Base-by-base conservation (phyloP, 306 rosid species). In the Cicer chorassanicum region DNA sequence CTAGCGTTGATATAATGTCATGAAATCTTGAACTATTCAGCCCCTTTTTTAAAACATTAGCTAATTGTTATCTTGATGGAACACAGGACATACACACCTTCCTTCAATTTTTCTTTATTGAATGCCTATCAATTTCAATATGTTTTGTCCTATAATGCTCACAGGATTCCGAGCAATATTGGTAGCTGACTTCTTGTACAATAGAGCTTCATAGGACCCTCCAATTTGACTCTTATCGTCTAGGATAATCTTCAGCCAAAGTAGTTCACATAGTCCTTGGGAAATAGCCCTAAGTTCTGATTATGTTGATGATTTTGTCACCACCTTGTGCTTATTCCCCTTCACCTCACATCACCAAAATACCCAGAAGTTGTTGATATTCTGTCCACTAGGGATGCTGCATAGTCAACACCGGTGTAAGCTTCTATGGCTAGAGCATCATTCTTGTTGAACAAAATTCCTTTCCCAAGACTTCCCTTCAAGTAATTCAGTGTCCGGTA, bases 131-230 rank as follows among this genome's bases (percentile, higher is more conserved):
- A 29, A 29, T 29, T 54, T 54, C 61, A 54, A 54, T 18, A 54
- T 54, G 36, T 18, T 54, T 53, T 29, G 12, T 55, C 12, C 40
- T 45, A 24, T 59, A 12, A 59, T 59, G 42, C 40, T 5, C 15
- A 24, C 24, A 59, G 9, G 8, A 11, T 11, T 24, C 12, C 3
- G 13, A 19, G 64, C 15, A 57, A 24, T 57, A 24, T 24, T 29
- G 42, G 65, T 34, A 11, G 16, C 65, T 59, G 42, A 59, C 65
- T 57, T 57, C 65, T 57, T 57, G 15, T 59, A 29, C 41, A 29
- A 59, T 24, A 12, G 42, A 62, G 67, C 12, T 8, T 38, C 45
- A 38, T 38, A 61, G 6, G 11, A 61, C 44, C 45, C 6, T n/a
- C 67, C 46, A 38, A 0, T 38, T n/a, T 8, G 13, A 36, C 64